Evolutionary conservation across 495 filamentous ascomycete genomes (phyloP).

Genomic region (Hypoxylon cercidicola): DNA sequence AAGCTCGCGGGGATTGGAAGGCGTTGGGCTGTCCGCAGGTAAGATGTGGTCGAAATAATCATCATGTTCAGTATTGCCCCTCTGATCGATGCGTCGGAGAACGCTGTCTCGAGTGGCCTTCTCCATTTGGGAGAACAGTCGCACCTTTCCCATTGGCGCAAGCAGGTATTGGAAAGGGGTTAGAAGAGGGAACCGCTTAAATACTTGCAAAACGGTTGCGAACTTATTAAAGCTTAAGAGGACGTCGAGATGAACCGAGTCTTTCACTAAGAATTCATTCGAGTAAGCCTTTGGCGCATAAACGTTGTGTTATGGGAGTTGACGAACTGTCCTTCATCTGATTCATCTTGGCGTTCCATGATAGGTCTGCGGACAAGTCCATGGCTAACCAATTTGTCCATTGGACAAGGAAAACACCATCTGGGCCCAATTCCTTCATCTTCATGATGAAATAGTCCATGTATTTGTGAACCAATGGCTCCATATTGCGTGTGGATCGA

Average conservation of each 20-base stretch:
- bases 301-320: neutral
- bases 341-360: constrained; percentile 10
- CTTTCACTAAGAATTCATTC: neutral
- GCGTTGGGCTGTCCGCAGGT: neutral
- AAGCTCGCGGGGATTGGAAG: constrained; percentile 1
- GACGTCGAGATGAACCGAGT: neutral
- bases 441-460: constrained; percentile 48
- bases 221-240: constrained; percentile 6
- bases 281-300: no score
- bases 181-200: neutral
- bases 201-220: neutral
- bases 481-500: constrained; percentile 49
- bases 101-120: neutral
- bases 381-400: constrained; percentile 60
- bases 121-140: neutral
- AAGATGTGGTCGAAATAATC: neutral
- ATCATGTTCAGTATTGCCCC: neutral
- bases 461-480: constrained; percentile 51
- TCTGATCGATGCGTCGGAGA: neutral
- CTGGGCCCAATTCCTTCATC: constrained; percentile 33
- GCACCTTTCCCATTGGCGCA: neutral
- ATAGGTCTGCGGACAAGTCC: constrained; percentile 46
- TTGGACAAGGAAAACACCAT: constrained; percentile 31
- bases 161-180: neutral
- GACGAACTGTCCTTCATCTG: constrained; percentile 45